Evolutionary conservation across 371 early-diverging fungal species (phyloP), one percentile per base, ranked within the genome.

Genomic region (Rozella allomycis): DNA sequence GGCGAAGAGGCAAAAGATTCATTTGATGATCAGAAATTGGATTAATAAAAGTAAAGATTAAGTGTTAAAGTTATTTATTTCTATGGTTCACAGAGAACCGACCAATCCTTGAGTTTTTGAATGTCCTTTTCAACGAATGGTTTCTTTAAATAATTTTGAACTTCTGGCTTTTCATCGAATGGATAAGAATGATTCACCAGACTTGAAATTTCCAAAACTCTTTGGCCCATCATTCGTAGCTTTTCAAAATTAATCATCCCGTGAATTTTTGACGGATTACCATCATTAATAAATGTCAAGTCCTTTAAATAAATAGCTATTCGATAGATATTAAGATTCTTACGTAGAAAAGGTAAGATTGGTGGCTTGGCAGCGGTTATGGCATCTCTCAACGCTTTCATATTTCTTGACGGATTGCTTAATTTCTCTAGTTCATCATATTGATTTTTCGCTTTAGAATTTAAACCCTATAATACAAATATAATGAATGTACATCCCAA

Each of bases 401-500:
- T 58, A 35, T 66, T 66, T 14, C 47, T 30, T 9, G 55, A 55
- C 0, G 62, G 60, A 26, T 66, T 59, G 14, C 47, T 38, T 4
- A 60, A 23, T 34, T 53, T 50, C 20, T 51, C 51, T 8, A 66
- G 32, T 13, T 66, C 67, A 2, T 38, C 35, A 27, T 29, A 52
- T n/a, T 33, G 30, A 28, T 49, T 31, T 35, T 46, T 52, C 2
- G 35, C 22, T 38, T 52, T 48, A 10, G 50, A 54, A 8, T 50
- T 41, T 14, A 57, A 12, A n/a, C n/a, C n/a, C n/a, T n/a, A n/a
- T n/a, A n/a, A n/a, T n/a, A n/a, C n/a, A n/a, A n/a, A n/a, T n/a
- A n/a, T n/a, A n/a, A n/a, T n/a, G n/a, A n/a, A n/a, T n/a, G n/a
- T 33, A 54, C 58, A 43, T 62, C 55, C 67, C 67, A 62, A 3